phyloP scores from a whole-genome alignment of 805 yeast species.

The Cyberlindnera samutprakarnensis region DNA sequence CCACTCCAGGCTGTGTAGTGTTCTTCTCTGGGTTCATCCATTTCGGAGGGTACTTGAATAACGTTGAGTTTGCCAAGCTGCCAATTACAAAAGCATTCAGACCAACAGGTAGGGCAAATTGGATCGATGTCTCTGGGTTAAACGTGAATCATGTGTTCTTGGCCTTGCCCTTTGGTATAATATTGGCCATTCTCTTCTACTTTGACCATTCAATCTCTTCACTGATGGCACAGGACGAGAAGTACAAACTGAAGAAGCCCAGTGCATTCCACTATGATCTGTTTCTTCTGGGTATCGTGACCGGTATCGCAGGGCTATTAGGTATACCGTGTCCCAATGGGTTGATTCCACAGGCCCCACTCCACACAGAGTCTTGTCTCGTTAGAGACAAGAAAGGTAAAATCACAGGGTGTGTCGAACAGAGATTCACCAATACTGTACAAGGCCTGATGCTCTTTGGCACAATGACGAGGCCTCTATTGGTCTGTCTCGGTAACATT shows the following conservation, averaged over 20 bases:
- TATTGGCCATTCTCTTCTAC: constrained; percentile 78
- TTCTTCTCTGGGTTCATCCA: constrained; percentile 92
- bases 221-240: constrained; percentile 80
- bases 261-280: constrained; percentile 92
- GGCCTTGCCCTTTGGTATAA: constrained; percentile 88
- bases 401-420: constrained; percentile 63
- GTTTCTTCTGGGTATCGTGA: constrained; percentile 72
- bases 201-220: constrained; percentile 96
- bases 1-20: constrained; percentile 74
- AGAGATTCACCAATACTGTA: constrained; percentile 71
- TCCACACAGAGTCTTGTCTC: constrained; percentile 76
- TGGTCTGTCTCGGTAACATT: constrained; percentile 70
- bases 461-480: constrained; percentile 83
- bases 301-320: constrained; percentile 78
- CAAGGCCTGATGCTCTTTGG: constrained; percentile 84
- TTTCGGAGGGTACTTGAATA: constrained; percentile 71
- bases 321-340: constrained; percentile 98
- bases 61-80: constrained; percentile 49
- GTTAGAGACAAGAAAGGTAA: constrained; percentile 29
- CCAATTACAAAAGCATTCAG: constrained; percentile 67
- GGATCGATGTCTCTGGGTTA: constrained; percentile 33
- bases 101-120: constrained; percentile 49
- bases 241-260: constrained; percentile 78
- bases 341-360: constrained; percentile 92
- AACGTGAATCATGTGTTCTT: constrained; percentile 71